A percentile compares a stretch with the other conserved stretches of the same genome.
These are phyloP conservation scores for Fusarium nodosum DNA, from an alignment of 2,329 filamentous ascomycete genomes.

Conservation along the genomic window DNA sequence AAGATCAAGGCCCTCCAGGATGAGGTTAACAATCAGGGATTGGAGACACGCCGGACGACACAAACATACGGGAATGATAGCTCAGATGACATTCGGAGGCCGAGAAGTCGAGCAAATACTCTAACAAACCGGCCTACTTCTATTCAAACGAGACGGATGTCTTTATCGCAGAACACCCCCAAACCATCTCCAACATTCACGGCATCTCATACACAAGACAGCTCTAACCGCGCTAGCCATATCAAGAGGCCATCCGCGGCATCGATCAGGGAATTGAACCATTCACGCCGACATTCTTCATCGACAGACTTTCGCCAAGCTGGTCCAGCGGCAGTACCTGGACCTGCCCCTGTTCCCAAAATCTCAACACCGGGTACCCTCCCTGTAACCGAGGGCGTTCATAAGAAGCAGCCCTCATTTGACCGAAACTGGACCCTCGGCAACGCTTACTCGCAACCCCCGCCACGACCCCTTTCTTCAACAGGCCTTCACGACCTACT, in stretches of 20 bases:
- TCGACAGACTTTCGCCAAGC: constrained; percentile 74
- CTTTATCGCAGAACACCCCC: constrained; percentile 62
- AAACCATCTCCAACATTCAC: constrained; percentile 61
- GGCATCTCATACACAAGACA: constrained; percentile 59
- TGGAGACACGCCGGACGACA: constrained; percentile 65
- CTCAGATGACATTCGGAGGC: constrained; percentile 65
- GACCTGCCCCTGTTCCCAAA: constrained; percentile 55
- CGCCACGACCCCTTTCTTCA: constrained; percentile 65
- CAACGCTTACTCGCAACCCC: constrained; percentile 58
- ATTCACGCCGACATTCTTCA: constrained; percentile 88
- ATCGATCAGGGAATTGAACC: constrained; percentile 84
- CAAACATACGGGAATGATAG: constrained; percentile 71
- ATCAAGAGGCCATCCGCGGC: constrained; percentile 80
- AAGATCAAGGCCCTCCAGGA: constrained; percentile 94
- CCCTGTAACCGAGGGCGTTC: constrained; percentile 57
- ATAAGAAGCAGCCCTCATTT: constrained; percentile 77
- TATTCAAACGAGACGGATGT: constrained; percentile 63
- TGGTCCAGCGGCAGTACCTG: constrained; percentile 42
- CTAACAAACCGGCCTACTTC: constrained; percentile 67
- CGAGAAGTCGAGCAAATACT: constrained; percentile 70
- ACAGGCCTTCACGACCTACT: constrained; percentile 63
- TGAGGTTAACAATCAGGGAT: constrained; percentile 73
- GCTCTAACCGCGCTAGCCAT: constrained; percentile 62
- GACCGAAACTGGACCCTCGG: constrained; percentile 79
- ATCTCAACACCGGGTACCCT: constrained; percentile 60